Evolutionary conservation across 345 rosid genomes (phyloP).

Genomic region (Noccaea bulbosa): DNA sequence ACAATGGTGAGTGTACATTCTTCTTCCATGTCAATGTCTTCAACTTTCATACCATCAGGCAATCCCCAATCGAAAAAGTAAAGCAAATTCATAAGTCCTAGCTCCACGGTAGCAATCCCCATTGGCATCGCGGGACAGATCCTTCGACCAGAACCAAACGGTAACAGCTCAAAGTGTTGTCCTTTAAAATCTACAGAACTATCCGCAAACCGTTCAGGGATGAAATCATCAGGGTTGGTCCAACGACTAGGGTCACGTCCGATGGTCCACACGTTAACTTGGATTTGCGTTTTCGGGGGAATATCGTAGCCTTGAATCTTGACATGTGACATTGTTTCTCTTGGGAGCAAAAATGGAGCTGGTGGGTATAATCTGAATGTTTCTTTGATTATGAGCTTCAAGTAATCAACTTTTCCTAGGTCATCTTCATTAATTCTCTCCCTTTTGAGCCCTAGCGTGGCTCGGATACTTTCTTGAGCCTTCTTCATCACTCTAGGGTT

Average conservation of each 20-base stretch:
- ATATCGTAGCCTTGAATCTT: constrained; percentile 46
- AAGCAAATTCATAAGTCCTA: constrained; percentile 34
- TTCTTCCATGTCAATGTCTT: constrained; percentile 42
- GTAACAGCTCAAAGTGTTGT: constrained; percentile 47
- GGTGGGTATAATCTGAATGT: constrained; percentile 32
- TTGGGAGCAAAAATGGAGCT: constrained; percentile 30
- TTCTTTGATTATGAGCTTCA: constrained; percentile 33
- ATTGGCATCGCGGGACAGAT: constrained; percentile 50
- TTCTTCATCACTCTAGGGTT: constrained; percentile 3
- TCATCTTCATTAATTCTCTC: constrained; percentile 28
- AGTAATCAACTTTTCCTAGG: constrained; percentile 20
- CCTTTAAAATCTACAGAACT: constrained; percentile 15
- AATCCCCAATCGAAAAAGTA: constrained; percentile 41
- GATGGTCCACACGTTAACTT: constrained; percentile 33
- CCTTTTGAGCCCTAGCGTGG: neutral
- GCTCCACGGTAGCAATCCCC: constrained; percentile 35
- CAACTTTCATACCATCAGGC: constrained; percentile 30
- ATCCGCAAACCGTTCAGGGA: constrained; percentile 54
- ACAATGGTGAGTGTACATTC: constrained; percentile 13
- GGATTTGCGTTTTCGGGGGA: constrained; percentile 29
- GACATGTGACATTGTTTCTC: constrained; percentile 35
- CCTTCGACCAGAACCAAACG: constrained; percentile 65
- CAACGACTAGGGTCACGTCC: constrained; percentile 55
- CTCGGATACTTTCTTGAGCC: constrained; percentile 7
- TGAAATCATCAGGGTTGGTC: constrained; percentile 55